These are phyloP conservation scores for Pyrenopolyporus hunteri DNA, from an alignment of 495 filamentous ascomycete genomes.

Conservation along the genomic window DNA sequence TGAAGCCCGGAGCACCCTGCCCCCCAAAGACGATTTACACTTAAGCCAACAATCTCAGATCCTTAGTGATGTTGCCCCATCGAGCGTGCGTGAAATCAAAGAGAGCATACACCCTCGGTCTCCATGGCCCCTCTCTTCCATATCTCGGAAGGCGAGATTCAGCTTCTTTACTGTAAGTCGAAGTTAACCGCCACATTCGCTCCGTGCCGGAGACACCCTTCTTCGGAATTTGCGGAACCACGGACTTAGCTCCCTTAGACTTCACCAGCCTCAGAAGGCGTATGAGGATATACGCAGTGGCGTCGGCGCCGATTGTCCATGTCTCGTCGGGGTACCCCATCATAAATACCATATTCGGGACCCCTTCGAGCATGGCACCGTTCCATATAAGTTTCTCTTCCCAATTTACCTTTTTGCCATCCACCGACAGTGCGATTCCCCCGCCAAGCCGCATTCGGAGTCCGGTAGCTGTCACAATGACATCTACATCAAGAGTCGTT, in stretches of 20 bases:
- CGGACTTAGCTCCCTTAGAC: not conserved
- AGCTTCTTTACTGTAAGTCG: conserved; percentile 8
- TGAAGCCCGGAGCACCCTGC: no score
- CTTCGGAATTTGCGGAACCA: conserved; percentile 4
- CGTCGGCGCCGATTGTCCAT: conserved; percentile 67
- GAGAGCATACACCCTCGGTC: not conserved
- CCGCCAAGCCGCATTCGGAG: conserved; percentile 63
- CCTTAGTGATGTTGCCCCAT: conserved; percentile 20
- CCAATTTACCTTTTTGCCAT: conserved; percentile 58
- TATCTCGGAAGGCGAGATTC: conserved; percentile 7
- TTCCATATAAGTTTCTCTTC: conserved; percentile 61
- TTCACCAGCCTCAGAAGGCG: conserved; percentile 38
- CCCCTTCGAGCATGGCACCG: conserved; percentile 63
- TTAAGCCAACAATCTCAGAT: conserved; percentile 17
- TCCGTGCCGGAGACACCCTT: not conserved
- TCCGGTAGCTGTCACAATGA: conserved; percentile 79
- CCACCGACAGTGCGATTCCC: conserved; percentile 56
- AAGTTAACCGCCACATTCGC: conserved; percentile 8
- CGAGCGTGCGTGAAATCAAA: conserved; percentile 11
- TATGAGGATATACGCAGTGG: conserved; percentile 53
- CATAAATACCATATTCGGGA: conserved; percentile 62
- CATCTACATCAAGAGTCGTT: conserved; percentile 65
- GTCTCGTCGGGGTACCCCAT: conserved; percentile 64
- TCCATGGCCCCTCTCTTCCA: conserved; percentile 24
- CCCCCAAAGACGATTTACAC: no score